Base-by-base conservation (phyloP, 2,329 filamentous ascomycete species). In the Pseudogymnoascus sp. region DNA sequence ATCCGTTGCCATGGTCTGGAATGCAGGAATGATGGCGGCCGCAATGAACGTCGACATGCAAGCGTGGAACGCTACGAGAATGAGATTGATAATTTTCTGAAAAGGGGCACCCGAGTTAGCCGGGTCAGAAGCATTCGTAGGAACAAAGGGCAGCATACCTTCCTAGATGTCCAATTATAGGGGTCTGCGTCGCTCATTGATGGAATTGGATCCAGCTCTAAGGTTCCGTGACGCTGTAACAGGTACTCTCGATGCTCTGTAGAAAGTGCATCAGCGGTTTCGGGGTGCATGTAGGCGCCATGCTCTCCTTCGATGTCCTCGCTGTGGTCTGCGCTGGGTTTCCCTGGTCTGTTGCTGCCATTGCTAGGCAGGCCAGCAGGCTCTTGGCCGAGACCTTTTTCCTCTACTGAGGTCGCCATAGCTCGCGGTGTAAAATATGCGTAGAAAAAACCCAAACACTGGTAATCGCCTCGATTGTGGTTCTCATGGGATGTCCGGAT, bases 161-260 rank as follows among this genome's bases (percentile, higher is more conserved):
- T 81, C 79, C 80, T 81, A 13, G 65, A 68, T 2, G 80, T 76
- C 80, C 80, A 83, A 65, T 84, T 83, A 68, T 80, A 81, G 1
- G 81, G 81, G 69, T 83, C 81, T 4, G 78, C 79, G 63, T 77
- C 75, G 26, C 76, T 75, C 66, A 76, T 75, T 21, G 74, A 74
- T 1, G 81, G 81, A 14, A 83, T 69, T 1, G 81, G 81, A 61
- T 82, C 80, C 3, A 84, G 75, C 29, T 82, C 76, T 16, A 81
- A 68, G 0, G 80, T 83, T 44, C 81, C 80, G 76, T 83, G 81
- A 62, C 79, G 74, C 44, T 76, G 66, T 3, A 83, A 69, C 3
- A 84, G 74, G 70, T 82, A 83, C 42, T 81, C 74, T 11, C 76
- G 74, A 66, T 81, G 79, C 61, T 77, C 76, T 59, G 74, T 71